A percentile compares a stretch with the other conserved stretches of the same genome.
Evolutionary conservation across 352 stramenopile species (phyloP).

Genomic region (Pythium dissotocum): DNA sequence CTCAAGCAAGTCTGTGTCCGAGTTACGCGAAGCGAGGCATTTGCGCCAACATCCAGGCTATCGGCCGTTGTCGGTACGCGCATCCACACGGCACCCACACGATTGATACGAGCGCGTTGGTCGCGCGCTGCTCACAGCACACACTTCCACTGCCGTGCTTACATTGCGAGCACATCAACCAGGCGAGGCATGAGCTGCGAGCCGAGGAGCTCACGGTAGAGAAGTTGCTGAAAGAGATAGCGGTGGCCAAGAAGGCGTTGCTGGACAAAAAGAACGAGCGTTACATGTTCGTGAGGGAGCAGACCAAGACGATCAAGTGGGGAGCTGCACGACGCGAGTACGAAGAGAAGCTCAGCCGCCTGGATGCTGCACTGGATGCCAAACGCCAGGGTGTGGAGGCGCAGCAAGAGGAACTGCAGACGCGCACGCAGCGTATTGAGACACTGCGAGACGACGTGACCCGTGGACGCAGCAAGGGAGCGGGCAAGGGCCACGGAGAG

Average conservation of each 20-base stretch:
- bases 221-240: slow-evolving; percentile 39
- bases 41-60: slow-evolving; percentile 58
- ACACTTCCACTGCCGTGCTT: slow-evolving; percentile 58
- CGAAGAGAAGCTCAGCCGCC: slow-evolving; percentile 37
- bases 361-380: slow-evolving; percentile 33
- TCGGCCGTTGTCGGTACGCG: slow-evolving; percentile 61
- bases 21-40: slow-evolving; percentile 53
- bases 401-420: slow-evolving; percentile 18
- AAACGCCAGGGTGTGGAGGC: slow-evolving; percentile 25
- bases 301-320: slow-evolving; percentile 55
- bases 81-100: slow-evolving; percentile 52
- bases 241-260: slow-evolving; percentile 34
- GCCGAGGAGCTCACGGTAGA: slow-evolving; percentile 28
- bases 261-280: slow-evolving; percentile 46
- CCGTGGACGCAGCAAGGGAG: slow-evolving; percentile 42
- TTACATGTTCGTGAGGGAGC: slow-evolving; percentile 48
- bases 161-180: slow-evolving; percentile 52
- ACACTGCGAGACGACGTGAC: slow-evolving; percentile 31
- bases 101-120: slow-evolving; percentile 49
- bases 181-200: slow-evolving; percentile 26
- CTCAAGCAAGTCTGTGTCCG: slow-evolving; percentile 36
- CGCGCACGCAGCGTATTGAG: slow-evolving; percentile 6
- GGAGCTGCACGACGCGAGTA: slow-evolving; percentile 49
- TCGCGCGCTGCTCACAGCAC: slow-evolving; percentile 45
- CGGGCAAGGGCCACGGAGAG: slow-evolving; percentile 42